These are phyloP conservation scores for Metschnikowia koreensis DNA, from an alignment of 805 yeast species.

Conservation along the genomic window DNA sequence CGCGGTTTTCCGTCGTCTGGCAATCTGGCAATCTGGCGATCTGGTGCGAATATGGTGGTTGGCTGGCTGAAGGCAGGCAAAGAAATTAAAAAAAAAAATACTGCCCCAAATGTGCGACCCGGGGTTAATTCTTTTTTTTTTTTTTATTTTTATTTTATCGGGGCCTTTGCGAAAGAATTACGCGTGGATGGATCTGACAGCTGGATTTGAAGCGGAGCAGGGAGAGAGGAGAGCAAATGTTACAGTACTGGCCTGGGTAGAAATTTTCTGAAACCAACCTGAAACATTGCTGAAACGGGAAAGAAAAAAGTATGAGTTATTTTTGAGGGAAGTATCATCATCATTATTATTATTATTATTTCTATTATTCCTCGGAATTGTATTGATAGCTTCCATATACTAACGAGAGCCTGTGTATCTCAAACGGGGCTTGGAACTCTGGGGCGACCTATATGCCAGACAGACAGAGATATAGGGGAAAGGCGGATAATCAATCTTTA, in stretches of 20 bases:
- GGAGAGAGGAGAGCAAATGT: not conserved
- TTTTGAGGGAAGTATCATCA: too few relatives aligned
- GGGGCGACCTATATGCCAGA: too few relatives aligned
- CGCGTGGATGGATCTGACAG: not conserved
- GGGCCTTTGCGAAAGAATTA: not conserved
- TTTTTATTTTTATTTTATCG: not conserved
- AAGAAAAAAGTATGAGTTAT: not conserved
- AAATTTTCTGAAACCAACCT: not conserved
- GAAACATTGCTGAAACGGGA: not conserved
- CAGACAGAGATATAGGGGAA: too few relatives aligned
- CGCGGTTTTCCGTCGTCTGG: not conserved
- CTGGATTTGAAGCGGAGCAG: not conserved
- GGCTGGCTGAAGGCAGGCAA: not conserved
- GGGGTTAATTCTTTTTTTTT: not conserved
- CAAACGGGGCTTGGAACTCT: too few relatives aligned
- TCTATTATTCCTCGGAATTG: too few relatives aligned
- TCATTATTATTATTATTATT: too few relatives aligned
- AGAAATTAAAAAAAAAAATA: too few relatives aligned
- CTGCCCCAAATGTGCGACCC: not conserved
- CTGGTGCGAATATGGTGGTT: slow-evolving; percentile 4
- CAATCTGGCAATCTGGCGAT: not conserved
- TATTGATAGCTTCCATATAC: too few relatives aligned
- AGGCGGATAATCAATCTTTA: too few relatives aligned
- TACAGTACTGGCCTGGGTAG: not conserved
- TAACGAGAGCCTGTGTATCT: too few relatives aligned